Percentiles rank a stretch among this genome's conserved stretches.
Conservation (phyloP, 257 asterid species). For the Pogostemon cablin region DNA sequence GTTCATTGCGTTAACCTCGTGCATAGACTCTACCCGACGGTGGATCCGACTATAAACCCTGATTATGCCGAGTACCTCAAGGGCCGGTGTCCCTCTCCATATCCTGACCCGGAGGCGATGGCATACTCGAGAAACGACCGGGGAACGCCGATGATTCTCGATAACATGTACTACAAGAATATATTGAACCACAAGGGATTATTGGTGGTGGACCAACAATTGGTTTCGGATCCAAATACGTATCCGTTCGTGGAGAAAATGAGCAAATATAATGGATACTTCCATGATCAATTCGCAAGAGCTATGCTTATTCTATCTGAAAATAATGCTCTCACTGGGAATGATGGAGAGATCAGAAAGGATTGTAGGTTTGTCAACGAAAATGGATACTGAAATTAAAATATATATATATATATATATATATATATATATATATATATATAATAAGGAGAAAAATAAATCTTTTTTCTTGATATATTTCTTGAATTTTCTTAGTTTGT, state of each 20-base stretch:
- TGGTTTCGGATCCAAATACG: slow-evolving; percentile 61
- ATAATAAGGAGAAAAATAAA: too few species aligned
- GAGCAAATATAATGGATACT: slow-evolving; percentile 73
- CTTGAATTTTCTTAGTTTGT: too few species aligned
- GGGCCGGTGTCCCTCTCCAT: slow-evolving; percentile 61
- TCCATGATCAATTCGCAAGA: slow-evolving; percentile 62
- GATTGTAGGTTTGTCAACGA: slow-evolving; percentile 64
- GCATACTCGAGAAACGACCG: slow-evolving; percentile 64
- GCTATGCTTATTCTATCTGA: slow-evolving; percentile 66
- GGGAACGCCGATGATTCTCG: slow-evolving; percentile 62
- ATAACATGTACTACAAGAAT: slow-evolving; percentile 71
- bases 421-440: too few species aligned
- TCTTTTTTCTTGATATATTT: too few species aligned
- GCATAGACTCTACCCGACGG: slow-evolving; percentile 64
- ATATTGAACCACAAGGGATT: slow-evolving; percentile 59
- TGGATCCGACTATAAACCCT: slow-evolving; percentile 63
- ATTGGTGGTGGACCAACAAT: slow-evolving; percentile 53
- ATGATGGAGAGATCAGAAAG: slow-evolving; percentile 65
- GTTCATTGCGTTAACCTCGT: slow-evolving; percentile 74
- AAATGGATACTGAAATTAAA: background rate
- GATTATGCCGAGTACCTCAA: slow-evolving; percentile 57
- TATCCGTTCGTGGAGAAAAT: slow-evolving; percentile 69
- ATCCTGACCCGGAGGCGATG: slow-evolving; percentile 55
- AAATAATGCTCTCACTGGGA: slow-evolving; percentile 60
- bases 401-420: too few species aligned